Evolutionary conservation across 495 filamentous ascomycete genomes (phyloP).

Genomic region (Tetracladium setigerum): DNA sequence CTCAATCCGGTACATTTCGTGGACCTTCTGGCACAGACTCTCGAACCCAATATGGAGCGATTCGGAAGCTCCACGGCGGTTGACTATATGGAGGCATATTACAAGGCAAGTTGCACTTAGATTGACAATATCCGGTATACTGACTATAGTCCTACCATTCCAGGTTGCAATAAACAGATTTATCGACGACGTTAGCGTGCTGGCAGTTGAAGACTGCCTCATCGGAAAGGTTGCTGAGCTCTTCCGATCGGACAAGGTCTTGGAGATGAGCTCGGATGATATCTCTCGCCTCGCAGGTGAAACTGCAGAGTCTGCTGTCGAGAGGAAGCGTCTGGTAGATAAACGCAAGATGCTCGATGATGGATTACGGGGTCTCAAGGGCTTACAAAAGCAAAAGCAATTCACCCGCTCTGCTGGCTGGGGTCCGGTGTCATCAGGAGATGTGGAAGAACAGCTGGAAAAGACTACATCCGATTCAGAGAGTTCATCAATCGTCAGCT

Average conservation of each 20-base stretch:
- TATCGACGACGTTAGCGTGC: constrained; percentile 27
- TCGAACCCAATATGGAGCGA: constrained; percentile 15
- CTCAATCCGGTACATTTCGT: constrained; percentile 18
- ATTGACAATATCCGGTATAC: neutral
- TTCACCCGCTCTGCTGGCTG: too few relatives aligned
- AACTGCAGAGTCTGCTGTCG: neutral
- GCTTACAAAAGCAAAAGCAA: too few relatives aligned
- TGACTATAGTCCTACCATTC: constrained; percentile 5
- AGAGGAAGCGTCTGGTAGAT: neutral
- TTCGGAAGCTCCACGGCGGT: constrained; percentile 22
- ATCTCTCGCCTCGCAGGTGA: neutral
- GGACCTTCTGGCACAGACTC: constrained; percentile 7
- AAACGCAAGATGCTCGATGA: too few relatives aligned
- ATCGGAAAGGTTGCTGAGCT: constrained; percentile 19
- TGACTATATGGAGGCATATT: constrained; percentile 28
- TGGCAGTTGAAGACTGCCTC: constrained; percentile 25
- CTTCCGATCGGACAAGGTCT: constrained; percentile 1
- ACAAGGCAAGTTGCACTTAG: constrained; percentile 24
- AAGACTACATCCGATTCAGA: too few relatives aligned
- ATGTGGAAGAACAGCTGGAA: too few relatives aligned
- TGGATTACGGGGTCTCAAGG: too few relatives aligned
- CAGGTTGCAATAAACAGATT: constrained; percentile 28
- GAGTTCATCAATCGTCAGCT: too few relatives aligned
- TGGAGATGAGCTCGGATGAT: neutral
- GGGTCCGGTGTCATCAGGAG: too few relatives aligned